These are phyloP conservation scores for Geotrichum macrosporum DNA, from an alignment of 1,139 yeast species.

Conservation along the genomic window DNA sequence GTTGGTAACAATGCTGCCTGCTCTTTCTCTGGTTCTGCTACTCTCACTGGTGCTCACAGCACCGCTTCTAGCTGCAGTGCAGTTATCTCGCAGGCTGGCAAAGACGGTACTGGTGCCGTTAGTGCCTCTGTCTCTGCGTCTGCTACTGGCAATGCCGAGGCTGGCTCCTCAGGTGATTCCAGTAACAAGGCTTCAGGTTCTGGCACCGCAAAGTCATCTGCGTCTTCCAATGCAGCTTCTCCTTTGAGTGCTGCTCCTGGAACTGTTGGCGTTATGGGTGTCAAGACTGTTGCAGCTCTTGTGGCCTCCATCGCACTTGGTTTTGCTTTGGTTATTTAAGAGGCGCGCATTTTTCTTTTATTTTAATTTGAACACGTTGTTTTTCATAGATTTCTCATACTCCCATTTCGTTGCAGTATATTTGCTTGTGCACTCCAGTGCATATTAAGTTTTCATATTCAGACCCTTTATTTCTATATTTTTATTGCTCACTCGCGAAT, in stretches of 20 bases:
- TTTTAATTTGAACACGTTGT: no score
- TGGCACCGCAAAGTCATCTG: no score
- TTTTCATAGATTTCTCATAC: no score
- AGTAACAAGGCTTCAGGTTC: conserved; percentile 22
- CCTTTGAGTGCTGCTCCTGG: conserved; percentile 23
- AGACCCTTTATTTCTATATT: no score
- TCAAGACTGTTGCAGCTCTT: conserved; percentile 13
- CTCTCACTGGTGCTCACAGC: conserved; percentile 45
- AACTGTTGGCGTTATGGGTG: conserved; percentile 11
- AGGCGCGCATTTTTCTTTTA: no score
- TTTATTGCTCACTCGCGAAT: no score
- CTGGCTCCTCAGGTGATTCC: conserved; percentile 20
- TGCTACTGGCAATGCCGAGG: conserved; percentile 27
- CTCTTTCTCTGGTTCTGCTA: conserved; percentile 55
- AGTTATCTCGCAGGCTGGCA: conserved; percentile 34
- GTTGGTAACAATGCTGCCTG: conserved; percentile 49
- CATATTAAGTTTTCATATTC: no score
- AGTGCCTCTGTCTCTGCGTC: conserved; percentile 25
- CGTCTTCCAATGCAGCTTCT: conserved; percentile 20
- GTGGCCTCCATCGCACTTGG: conserved; percentile 13
- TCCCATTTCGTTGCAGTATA: no score
- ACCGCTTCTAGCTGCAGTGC: conserved; percentile 52
- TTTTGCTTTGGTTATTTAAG: conserved; percentile 9
- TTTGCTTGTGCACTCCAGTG: no score
- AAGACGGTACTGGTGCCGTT: conserved; percentile 29